Evolutionary conservation across 1,284 basidiomycete species (phyloP).

Genomic region (Puccinia polysora): DNA sequence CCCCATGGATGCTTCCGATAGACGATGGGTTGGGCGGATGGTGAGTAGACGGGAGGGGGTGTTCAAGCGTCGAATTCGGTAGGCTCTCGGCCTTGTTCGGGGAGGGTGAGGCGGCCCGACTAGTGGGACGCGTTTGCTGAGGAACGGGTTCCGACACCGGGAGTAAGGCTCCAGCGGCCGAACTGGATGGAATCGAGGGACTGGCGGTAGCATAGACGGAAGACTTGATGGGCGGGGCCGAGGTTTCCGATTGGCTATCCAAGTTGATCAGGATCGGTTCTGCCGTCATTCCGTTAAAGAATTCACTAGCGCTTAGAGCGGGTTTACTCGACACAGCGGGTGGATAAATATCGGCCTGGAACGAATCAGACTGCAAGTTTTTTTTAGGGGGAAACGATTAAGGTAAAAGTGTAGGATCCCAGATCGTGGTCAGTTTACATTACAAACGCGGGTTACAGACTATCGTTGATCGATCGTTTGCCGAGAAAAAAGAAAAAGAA

Average conservation of each 20-base stretch:
- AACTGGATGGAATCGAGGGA: slow-evolving; percentile 35
- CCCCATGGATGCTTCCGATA: slow-evolving; percentile 15
- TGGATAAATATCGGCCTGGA: slow-evolving; percentile 92
- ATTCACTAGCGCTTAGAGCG: slow-evolving; percentile 73
- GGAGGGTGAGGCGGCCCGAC: slow-evolving; percentile 40
- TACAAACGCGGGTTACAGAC: slow-evolving; percentile 8
- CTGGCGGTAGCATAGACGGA: slow-evolving; percentile 35
- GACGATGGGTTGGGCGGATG: slow-evolving; percentile 7
- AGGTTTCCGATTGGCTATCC: slow-evolving; percentile 51
- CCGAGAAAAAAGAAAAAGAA: too few relatives aligned
- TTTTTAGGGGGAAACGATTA: background rate
- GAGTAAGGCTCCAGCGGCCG: slow-evolving; percentile 36
- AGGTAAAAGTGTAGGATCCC: background rate
- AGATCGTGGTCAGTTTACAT: background rate
- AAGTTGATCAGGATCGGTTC: slow-evolving; percentile 63
- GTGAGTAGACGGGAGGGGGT: background rate
- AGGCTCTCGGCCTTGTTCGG: slow-evolving; percentile 44
- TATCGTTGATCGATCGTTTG: background rate
- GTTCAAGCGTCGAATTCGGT: slow-evolving; percentile 13
- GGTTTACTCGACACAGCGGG: slow-evolving; percentile 77
- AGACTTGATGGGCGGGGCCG: slow-evolving; percentile 36
- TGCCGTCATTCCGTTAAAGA: slow-evolving; percentile 73
- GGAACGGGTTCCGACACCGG: background rate
- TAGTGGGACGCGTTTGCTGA: background rate
- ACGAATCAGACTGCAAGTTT: slow-evolving; percentile 76